Conservation (phyloP, 495 filamentous ascomycete species). For the Trichoderma parareesei region DNA sequence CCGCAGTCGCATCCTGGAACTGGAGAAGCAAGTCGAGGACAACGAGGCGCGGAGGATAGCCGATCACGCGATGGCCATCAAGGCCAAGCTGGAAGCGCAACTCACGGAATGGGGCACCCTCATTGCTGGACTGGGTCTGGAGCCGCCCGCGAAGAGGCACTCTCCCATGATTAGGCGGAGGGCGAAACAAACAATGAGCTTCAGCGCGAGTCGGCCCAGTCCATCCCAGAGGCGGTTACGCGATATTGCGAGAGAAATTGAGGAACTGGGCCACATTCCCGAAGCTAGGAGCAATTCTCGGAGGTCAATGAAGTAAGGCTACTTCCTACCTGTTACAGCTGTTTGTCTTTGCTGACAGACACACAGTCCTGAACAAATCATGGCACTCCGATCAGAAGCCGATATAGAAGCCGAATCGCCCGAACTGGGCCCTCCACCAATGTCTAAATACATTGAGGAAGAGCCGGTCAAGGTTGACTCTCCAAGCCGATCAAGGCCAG, state of each 20-base stretch:
- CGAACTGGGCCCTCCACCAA: constrained; percentile 56
- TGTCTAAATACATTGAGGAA: constrained; percentile 56
- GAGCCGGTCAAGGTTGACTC: constrained; percentile 51
- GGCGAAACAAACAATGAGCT: constrained; percentile 19
- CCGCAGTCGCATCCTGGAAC: constrained; percentile 64
- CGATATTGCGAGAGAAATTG: constrained; percentile 42
- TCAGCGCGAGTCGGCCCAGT: constrained; percentile 25
- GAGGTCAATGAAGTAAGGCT: constrained; percentile 57
- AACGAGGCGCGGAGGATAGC: constrained; percentile 38
- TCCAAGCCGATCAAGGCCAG: constrained; percentile 17
- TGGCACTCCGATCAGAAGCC: constrained; percentile 41
- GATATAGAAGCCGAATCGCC: constrained; percentile 49
- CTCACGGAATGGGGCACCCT: constrained; percentile 57
- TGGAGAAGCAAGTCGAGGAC: constrained; percentile 57
- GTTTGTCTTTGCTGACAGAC: constrained; percentile 19
- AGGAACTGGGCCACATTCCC: constrained; percentile 56
- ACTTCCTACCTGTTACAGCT: constrained; percentile 21
- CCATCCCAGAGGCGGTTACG: constrained; percentile 37
- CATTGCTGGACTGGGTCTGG: constrained; percentile 51
- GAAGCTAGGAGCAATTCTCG: constrained; percentile 75
- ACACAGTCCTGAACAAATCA: constrained; percentile 35
- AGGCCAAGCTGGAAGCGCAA: constrained; percentile 61
- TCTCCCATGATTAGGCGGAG: constrained; percentile 26
- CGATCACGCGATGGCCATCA: constrained; percentile 60
- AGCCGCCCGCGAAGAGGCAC: constrained; percentile 33